Conservation (phyloP, 164 flowering plant genomes). For the Euptelea pleiosperma region DNA sequence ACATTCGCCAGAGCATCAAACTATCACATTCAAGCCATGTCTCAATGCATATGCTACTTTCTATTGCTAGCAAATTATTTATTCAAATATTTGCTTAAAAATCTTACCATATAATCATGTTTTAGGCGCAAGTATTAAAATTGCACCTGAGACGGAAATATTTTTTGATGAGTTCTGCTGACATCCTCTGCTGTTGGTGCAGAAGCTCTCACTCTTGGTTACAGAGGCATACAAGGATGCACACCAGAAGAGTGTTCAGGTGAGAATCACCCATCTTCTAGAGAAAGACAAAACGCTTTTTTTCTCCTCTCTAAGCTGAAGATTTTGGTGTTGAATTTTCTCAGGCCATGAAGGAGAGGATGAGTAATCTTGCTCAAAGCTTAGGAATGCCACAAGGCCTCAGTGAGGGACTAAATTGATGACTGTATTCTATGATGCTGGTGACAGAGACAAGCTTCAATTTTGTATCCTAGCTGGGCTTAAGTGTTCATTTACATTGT, state of each 20-base stretch:
- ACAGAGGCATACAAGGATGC: slow-evolving; percentile 96
- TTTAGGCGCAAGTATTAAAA: too few relatives aligned
- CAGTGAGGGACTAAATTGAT: slow-evolving; percentile 56
- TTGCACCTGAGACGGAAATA: not conserved
- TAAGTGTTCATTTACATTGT: slow-evolving; percentile 5
- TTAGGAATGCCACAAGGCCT: slow-evolving; percentile 89
- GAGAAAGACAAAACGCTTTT: not conserved
- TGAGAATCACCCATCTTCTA: slow-evolving; percentile 15
- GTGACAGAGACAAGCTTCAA: slow-evolving; percentile 20
- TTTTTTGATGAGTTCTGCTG: not conserved
- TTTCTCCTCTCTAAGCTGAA: not conserved
- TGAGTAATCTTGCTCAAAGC: slow-evolving; percentile 92
- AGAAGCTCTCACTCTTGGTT: slow-evolving; percentile 76
- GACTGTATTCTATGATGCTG: not conserved
- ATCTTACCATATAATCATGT: too few relatives aligned
- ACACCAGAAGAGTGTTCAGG: slow-evolving; percentile 94
- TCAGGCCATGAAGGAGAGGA: slow-evolving; percentile 96
- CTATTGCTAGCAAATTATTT: too few relatives aligned
- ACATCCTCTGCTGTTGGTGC: slow-evolving; percentile 16
- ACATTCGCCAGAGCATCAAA: too few relatives aligned
- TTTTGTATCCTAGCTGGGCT: slow-evolving; percentile 36
- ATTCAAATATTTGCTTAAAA: too few relatives aligned
- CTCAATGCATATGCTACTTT: too few relatives aligned
- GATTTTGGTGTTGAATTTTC: not conserved
- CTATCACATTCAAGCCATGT: too few relatives aligned